Evolutionary conservation across 2,329 filamentous ascomycete genomes (phyloP).

Genomic region (Phaeosphaeriaceae sp.): DNA sequence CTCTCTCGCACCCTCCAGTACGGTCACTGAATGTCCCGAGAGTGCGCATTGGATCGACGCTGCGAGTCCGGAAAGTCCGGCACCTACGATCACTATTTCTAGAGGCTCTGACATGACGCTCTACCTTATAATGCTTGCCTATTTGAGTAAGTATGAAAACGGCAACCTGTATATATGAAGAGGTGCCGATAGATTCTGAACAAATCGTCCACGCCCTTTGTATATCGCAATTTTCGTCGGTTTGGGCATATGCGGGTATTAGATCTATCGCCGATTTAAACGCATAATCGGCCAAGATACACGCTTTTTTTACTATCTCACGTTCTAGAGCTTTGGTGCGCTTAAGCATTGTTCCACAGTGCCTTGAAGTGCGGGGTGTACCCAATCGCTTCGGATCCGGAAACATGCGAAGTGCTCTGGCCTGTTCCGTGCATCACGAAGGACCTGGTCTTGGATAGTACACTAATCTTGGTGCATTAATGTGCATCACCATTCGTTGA

Average conservation of each 20-base stretch:
- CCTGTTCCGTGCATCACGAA: too few species aligned
- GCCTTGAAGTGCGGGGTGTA: too few species aligned
- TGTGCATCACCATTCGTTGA: too few species aligned
- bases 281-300: not conserved
- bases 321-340: not conserved
- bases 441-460: too few species aligned
- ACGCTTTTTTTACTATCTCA: not conserved
- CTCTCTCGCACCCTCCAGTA: conserved; percentile 51
- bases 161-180: too few species aligned
- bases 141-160: too few species aligned
- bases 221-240: conserved; percentile 5
- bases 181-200: too few species aligned
- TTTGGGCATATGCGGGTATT: conserved; percentile 4
- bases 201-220: not conserved
- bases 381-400: too few species aligned
- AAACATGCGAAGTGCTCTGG: too few species aligned
- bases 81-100: conserved; percentile 43
- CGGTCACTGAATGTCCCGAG: conserved; percentile 49
- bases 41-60: conserved; percentile 52
- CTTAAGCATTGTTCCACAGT: not conserved
- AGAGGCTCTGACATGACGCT: conserved; percentile 23
- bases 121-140: not conserved
- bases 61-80: conserved; percentile 52
- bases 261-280: conserved; percentile 16
- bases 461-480: too few species aligned